Conservation (phyloP, 352 stramenopile genomes). For the Pythium phragmitis region DNA sequence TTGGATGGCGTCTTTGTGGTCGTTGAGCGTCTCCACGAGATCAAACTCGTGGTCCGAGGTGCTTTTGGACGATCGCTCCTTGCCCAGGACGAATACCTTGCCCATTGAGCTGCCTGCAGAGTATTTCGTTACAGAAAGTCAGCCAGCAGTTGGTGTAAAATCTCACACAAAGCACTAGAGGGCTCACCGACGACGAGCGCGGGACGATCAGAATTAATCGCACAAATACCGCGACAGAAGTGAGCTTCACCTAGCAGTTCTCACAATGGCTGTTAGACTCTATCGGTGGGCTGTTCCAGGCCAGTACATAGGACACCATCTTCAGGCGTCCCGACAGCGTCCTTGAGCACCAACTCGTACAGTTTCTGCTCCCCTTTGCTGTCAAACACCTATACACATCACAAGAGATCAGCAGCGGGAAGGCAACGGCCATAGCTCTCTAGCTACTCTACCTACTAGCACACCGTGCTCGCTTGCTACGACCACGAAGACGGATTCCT, state of each 20-base stretch:
- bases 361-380: constrained; percentile 49
- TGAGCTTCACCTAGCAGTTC: constrained; percentile 34
- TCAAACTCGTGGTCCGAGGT: constrained; percentile 51
- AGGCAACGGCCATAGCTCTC: background rate
- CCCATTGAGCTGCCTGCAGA: constrained; percentile 50
- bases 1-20: constrained; percentile 56
- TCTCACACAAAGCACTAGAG: no score
- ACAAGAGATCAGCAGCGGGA: background rate
- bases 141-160: background rate
- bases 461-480: constrained; percentile 61
- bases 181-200: constrained; percentile 46
- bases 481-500: constrained; percentile 49
- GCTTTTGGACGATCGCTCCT: constrained; percentile 50
- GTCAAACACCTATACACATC: constrained; percentile 57
- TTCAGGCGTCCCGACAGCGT: constrained; percentile 37
- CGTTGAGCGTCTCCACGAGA: constrained; percentile 52
- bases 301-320: constrained; percentile 33
- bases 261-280: background rate
- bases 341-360: constrained; percentile 58
- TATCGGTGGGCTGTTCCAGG: no score
- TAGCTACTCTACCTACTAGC: constrained; percentile 31
- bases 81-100: constrained; percentile 56
- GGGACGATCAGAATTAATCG: constrained; percentile 46
- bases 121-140: background rate
- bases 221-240: constrained; percentile 66